Evolutionary conservation across 371 early-diverging fungal genomes (phyloP).

Genomic region (Mortierella sp.): DNA sequence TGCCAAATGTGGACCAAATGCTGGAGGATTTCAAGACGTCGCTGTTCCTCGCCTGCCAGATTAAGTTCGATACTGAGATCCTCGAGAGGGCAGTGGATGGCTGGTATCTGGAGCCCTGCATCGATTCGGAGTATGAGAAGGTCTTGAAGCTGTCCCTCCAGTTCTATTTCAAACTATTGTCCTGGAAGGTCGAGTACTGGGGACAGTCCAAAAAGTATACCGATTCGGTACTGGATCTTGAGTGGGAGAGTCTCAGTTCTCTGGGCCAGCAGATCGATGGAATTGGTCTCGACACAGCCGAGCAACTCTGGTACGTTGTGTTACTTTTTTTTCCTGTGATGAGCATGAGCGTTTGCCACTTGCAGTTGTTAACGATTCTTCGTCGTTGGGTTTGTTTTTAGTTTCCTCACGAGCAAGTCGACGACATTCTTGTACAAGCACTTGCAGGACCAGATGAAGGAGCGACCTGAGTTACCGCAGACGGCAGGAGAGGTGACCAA

Average conservation of each 20-base stretch:
- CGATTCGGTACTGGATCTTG: constrained; percentile 85
- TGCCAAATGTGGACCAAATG: constrained; percentile 83
- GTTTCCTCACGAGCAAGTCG: constrained; percentile 59
- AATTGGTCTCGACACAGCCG: constrained; percentile 82
- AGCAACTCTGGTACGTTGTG: constrained; percentile 77
- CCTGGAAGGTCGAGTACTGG: constrained; percentile 74
- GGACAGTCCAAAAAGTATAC: constrained; percentile 65
- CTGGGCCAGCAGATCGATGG: constrained; percentile 80
- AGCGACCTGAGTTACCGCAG: constrained; percentile 35
- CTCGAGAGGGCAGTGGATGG: constrained; percentile 74
- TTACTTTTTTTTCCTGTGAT: neutral
- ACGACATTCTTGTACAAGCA: constrained; percentile 51
- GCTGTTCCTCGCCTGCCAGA: constrained; percentile 78
- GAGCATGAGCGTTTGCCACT: neutral
- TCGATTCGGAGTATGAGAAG: constrained; percentile 77
- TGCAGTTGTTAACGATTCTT: neutral
- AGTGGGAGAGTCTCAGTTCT: constrained; percentile 83
- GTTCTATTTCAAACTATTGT: constrained; percentile 85
- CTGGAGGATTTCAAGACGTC: constrained; percentile 85
- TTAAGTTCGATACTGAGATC: constrained; percentile 78
- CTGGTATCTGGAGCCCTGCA: constrained; percentile 76
- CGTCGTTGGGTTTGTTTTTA: neutral
- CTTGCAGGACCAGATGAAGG: constrained; percentile 51
- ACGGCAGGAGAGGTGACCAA: constrained; percentile 66
- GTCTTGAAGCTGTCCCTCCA: constrained; percentile 79